These are phyloP conservation scores for Exophiala oligosperma DNA, from an alignment of 2,329 filamentous ascomycete species.

Conservation along the genomic window DNA sequence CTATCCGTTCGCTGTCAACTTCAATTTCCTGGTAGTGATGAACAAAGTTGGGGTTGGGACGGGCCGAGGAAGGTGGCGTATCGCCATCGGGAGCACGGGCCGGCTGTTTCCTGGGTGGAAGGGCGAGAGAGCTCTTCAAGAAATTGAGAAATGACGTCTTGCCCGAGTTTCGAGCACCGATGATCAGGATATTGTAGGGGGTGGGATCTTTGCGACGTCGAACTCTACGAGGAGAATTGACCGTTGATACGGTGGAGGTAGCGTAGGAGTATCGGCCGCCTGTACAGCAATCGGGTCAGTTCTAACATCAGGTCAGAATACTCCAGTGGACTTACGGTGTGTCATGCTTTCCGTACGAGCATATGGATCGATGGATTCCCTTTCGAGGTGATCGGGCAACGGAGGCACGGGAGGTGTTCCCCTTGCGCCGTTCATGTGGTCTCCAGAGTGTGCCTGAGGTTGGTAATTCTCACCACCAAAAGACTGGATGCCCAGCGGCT, in stretches of 20 bases:
- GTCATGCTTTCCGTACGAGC: slow-evolving; percentile 91
- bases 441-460: slow-evolving; percentile 14
- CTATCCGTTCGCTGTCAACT: slow-evolving; percentile 86
- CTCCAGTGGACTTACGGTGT: slow-evolving; percentile 57
- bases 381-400: slow-evolving; percentile 18
- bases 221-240: slow-evolving; percentile 90
- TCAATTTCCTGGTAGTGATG: slow-evolving; percentile 92
- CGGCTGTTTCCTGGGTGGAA: slow-evolving; percentile 75
- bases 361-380: slow-evolving; percentile 64
- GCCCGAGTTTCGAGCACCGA: slow-evolving; percentile 82
- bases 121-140: slow-evolving; percentile 78
- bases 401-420: slow-evolving; percentile 26
- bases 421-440: slow-evolving; percentile 18
- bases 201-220: slow-evolving; percentile 95
- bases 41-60: slow-evolving; percentile 67
- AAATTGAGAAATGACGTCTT: slow-evolving; percentile 98
- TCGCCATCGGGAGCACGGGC: slow-evolving; percentile 58
- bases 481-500: slow-evolving; percentile 26
- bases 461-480: slow-evolving; percentile 28
- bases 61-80: slow-evolving; percentile 53
- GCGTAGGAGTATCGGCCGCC: slow-evolving; percentile 89
- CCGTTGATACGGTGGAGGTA: slow-evolving; percentile 82
- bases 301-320: not conserved
- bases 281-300: slow-evolving; percentile 9
- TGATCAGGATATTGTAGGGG: slow-evolving; percentile 92